Percentiles rank a stretch among this genome's conserved stretches.
Conservation (phyloP, 179 eudicot species). For the Vitellaria paradoxa region DNA sequence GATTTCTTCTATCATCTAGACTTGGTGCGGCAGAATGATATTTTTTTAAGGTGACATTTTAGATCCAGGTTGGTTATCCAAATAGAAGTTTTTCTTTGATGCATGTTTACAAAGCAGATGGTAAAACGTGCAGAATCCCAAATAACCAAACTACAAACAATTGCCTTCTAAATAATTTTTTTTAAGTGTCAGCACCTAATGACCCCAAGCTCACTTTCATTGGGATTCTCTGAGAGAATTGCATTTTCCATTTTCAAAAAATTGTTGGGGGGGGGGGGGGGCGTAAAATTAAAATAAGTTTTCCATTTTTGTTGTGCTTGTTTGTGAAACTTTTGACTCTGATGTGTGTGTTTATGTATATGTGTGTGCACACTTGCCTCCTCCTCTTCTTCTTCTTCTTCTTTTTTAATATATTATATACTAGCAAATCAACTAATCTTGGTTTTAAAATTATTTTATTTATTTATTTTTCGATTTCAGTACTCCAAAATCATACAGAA, state of each 20-base stretch:
- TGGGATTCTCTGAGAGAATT: neutral
- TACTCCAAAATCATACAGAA: conserved; percentile 85
- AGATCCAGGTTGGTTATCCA: neutral
- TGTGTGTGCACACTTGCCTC: neutral
- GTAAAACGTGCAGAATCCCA: neutral
- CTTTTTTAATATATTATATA: neutral
- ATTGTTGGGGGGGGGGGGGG: neutral
- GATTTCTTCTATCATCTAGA: neutral
- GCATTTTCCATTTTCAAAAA: neutral
- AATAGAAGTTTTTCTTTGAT: neutral
- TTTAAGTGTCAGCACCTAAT: neutral
- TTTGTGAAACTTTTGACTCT: neutral
- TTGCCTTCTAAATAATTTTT: neutral
- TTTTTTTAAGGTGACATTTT: neutral
- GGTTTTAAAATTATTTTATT: neutral
- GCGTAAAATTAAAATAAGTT: neutral
- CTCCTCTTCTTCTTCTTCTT: neutral
- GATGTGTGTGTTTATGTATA: no score
- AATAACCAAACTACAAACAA: neutral
- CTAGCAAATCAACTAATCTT: neutral
- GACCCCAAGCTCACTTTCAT: neutral
- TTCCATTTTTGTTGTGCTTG: neutral
- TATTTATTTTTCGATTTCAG: conserved; percentile 34
- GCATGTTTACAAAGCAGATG: neutral
- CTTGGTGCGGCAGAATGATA: neutral